Evolutionary conservation across 169 alveolate species (phyloP), one percentile per base, ranked within the genome.

Genomic region (Theileria parva): DNA sequence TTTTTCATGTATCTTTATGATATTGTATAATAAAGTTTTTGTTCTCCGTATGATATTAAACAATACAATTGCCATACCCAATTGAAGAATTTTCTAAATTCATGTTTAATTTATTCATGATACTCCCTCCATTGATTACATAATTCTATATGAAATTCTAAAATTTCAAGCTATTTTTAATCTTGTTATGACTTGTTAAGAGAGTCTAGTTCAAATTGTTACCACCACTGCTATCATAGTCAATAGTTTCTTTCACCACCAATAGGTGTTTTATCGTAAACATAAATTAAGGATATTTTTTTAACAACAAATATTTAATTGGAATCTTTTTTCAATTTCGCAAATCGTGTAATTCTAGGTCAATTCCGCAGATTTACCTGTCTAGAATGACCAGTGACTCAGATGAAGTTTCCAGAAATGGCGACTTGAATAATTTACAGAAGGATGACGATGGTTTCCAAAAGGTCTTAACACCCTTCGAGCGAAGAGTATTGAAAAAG

Each of bases 361-460:
- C 53, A 44, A 44, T 44, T 11, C 53, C 12, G 12, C 53, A 44
- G 53, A 44, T 11, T 11, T 8, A 57, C 66, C 66, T 57, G 66
- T 19, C 66, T 57, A 57, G 66, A 57, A 57, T 57, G 66, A 19
- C 66, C 37, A 57, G 66, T 57, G 66, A 57, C 11, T 57, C 66
- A 21, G n/a, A 57, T 25, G 66, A 57, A 57, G 66, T 13, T 57
- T 6, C 66, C 66, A 57, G 37, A 57, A 57, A 57, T n/a, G 66
- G 66, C 11, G 32, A 57, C 66, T 17, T 57, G 37, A 57, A 19
- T 21, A 57, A 57, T 9, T n/a, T 8, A 57, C 27, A 25, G 5
- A 25, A 21, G 32, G 66, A 74, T 30, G 88, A 81, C 0, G 88
- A 81, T 12, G 88, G 88, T 1, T 81, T 81, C 68, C 78, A 81